These are phyloP conservation scores for Penicillium steckii DNA, from an alignment of 495 filamentous ascomycete species.

Conservation along the genomic window DNA sequence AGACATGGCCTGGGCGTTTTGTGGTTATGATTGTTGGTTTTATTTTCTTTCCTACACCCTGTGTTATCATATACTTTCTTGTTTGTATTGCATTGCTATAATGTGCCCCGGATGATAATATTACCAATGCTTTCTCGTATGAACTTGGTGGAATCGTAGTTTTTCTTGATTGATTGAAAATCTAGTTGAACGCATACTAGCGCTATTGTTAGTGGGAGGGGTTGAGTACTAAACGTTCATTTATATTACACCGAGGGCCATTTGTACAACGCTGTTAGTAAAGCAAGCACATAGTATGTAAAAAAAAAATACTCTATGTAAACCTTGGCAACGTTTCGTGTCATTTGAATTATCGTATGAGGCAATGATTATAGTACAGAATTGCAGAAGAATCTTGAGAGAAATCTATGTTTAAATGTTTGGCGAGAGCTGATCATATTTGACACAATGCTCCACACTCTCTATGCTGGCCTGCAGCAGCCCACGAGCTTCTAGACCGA, in stretches of 20 bases:
- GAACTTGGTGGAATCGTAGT: too few species aligned
- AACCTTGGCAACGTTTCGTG: too few species aligned
- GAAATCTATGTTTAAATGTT: constrained; percentile 57
- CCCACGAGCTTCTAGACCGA: constrained; percentile 82
- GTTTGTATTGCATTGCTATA: constrained; percentile 16
- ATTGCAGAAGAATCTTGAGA: not conserved
- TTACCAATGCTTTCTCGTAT: too few species aligned
- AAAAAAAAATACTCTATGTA: too few species aligned
- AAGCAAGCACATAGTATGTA: too few species aligned
- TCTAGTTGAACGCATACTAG: too few species aligned
- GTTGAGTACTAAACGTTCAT: too few species aligned
- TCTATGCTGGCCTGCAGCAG: constrained; percentile 87
- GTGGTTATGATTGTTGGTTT: constrained; percentile 6
- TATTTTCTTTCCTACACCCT: constrained; percentile 1
- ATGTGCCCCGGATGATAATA: not conserved
- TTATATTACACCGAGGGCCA: too few species aligned
- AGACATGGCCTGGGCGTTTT: constrained; percentile 31
- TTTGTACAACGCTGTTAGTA: too few species aligned
- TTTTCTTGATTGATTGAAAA: too few species aligned
- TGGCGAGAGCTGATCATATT: constrained; percentile 77
- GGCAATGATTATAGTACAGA: constrained; percentile 10
- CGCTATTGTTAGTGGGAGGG: too few species aligned
- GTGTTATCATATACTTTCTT: not conserved
- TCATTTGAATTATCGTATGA: constrained; percentile 1
- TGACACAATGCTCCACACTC: constrained; percentile 81